Evolutionary conservation across 148 eudicot genomes (phyloP).

Genomic region (Camellia lanceoleosa): DNA sequence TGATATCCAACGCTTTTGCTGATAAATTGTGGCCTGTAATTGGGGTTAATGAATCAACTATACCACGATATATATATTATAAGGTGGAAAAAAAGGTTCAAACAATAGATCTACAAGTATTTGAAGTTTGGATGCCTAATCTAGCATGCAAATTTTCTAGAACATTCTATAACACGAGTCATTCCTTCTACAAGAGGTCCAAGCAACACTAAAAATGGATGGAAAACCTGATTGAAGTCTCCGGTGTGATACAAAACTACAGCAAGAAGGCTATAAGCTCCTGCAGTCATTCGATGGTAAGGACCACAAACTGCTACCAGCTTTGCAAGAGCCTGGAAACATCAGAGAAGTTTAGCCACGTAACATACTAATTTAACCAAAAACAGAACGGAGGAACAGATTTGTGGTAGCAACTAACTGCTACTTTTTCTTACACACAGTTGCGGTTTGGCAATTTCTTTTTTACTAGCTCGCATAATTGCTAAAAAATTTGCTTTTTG

Average conservation of each 20-base stretch:
- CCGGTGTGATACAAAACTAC: conserved; percentile 99
- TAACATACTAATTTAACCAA: background rate
- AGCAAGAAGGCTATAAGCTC: conserved; percentile 99
- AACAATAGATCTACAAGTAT: background rate
- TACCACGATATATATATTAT: background rate
- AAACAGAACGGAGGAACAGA: background rate
- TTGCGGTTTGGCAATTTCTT: too few relatives aligned
- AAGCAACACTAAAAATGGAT: conserved; percentile 12
- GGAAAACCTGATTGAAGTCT: conserved; percentile 92
- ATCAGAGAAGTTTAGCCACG: conserved; percentile 15
- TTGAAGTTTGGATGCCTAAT: background rate
- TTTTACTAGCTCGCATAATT: too few relatives aligned
- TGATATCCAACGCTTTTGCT: conserved; percentile 99
- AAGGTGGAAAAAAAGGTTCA: background rate
- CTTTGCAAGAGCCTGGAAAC: conserved; percentile 89
- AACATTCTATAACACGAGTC: background rate
- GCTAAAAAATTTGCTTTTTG: too few relatives aligned
- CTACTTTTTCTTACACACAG: background rate
- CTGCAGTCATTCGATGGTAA: conserved; percentile 99
- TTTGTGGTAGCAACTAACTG: background rate
- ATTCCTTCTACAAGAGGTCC: background rate
- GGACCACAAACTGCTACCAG: conserved; percentile 99
- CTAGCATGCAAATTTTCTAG: background rate
- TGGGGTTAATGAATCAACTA: conserved; percentile 18
- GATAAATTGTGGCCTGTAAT: conserved; percentile 94